Evolutionary conservation across 495 filamentous ascomycete genomes (phyloP), one percentile per base, ranked within the genome.

Genomic region (Aspergillus ostianus): DNA sequence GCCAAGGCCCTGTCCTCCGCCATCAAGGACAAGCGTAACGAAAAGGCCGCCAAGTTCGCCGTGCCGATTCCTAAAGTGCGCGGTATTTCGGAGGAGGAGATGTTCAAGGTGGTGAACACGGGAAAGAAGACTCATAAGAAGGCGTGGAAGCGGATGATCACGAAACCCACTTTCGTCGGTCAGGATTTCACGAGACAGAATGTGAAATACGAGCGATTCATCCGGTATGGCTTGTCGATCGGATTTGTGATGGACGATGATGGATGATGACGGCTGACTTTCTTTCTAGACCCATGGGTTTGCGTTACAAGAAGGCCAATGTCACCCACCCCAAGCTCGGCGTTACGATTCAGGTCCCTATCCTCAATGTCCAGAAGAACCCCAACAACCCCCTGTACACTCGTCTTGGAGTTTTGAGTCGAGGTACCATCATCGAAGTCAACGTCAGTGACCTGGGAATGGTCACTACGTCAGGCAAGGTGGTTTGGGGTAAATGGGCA

Each of bases 41-140:
- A 97, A 76, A 96, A 95, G 83, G 91, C 92, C 20, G 94, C 94
- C n/a, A 91, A 95, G 73, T 99, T 96, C 70, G 84, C 83, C 45
- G 94, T 99, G 51, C 94, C 95, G 15, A 73, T 99, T 69, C 94
- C 94, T 17, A 97, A 96, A 78, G 93, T 97, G 29, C 81, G 87
- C 67, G 95, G 95, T 60, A 97, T 97, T 66, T 85, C 85, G 63
- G 92, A 98, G 80, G 93, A 96, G 81, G 95, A 99, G 79, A 93
- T 97, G 87, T 98, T 99, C 81, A 92, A 92, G 80, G 92, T 97
- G 46, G 86, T 99, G 68, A 94, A 93, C 78, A 99, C 95, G 58
- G 94, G 93, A 64, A 91, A 88, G 82, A 89, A 89, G 77, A 88
- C 85, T 18, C 78, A 83, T 58, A 85, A 88, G 80, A 89, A 89